phyloP scores from a whole-genome alignment of 306 rosid genomes.

The Cucurbita pepo region DNA sequence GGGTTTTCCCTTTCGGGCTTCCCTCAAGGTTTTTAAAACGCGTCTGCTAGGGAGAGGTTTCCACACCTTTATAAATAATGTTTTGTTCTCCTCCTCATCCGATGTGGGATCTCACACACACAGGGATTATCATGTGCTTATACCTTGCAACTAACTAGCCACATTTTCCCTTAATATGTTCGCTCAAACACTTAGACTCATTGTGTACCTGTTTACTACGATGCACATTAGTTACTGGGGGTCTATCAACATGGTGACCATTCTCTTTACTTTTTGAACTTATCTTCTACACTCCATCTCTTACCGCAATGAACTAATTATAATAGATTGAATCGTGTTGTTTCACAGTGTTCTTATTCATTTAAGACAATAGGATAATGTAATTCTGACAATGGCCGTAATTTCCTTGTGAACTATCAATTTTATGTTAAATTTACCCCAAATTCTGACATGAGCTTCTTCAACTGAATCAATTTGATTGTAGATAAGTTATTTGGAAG shows the following conservation, averaged over 20 bases:
- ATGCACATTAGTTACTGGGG: neutral
- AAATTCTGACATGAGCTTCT: neutral
- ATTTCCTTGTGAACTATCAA: neutral
- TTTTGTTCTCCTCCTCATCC: neutral
- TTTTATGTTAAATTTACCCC: neutral
- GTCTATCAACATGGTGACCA: no score
- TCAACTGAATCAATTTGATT: slow-evolving; percentile 16
- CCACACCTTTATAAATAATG: no score
- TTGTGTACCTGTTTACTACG: neutral
- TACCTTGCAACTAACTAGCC: neutral
- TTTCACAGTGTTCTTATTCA: neutral
- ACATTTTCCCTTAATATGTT: neutral
- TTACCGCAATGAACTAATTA: no score
- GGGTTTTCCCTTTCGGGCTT: no score
- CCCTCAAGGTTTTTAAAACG: no score
- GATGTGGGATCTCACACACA: no score
- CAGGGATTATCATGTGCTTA: neutral
- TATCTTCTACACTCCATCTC: no score
- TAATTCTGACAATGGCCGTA: neutral
- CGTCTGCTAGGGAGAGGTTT: no score
- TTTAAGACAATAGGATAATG: neutral
- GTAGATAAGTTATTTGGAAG: slow-evolving; percentile 80
- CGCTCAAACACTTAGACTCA: neutral
- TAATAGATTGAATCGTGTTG: neutral
- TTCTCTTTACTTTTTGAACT: no score